phyloP scores from a whole-genome alignment of 495 filamentous ascomycete species.

The Lepidopterella palustris region DNA sequence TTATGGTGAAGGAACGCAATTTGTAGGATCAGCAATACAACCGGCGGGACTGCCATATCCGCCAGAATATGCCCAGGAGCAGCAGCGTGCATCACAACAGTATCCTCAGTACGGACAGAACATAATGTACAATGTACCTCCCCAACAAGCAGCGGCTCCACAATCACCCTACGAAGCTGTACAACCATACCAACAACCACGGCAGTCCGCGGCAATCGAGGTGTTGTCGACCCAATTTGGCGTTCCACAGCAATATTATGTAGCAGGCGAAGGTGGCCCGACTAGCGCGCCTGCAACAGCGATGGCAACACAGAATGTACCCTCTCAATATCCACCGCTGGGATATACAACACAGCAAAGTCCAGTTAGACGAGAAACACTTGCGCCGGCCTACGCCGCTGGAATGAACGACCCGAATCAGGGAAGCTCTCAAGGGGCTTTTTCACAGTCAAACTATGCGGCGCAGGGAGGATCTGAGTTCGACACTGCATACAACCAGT shows the following conservation, averaged over 20 bases:
- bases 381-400: slow-evolving; percentile 48
- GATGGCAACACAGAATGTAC: slow-evolving; percentile 46
- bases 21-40: slow-evolving; percentile 43
- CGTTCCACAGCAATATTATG: slow-evolving; percentile 74
- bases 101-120: slow-evolving; percentile 55
- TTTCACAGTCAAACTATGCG: slow-evolving; percentile 15
- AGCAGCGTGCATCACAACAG: slow-evolving; percentile 27
- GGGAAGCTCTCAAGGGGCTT: slow-evolving; percentile 19
- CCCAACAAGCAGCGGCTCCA: slow-evolving; percentile 54
- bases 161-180: slow-evolving; percentile 68
- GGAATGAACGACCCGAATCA: slow-evolving; percentile 51
- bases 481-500: slow-evolving; percentile 65
- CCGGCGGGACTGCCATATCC: slow-evolving; percentile 49
- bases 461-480: slow-evolving; percentile 35
- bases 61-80: slow-evolving; percentile 47
- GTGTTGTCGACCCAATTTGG: slow-evolving; percentile 65
- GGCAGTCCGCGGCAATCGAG: slow-evolving; percentile 76
- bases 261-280: slow-evolving; percentile 32
- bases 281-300: slow-evolving; percentile 55
- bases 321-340: slow-evolving; percentile 47
- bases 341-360: slow-evolving; percentile 50
- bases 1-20: slow-evolving; percentile 49
- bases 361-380: slow-evolving; percentile 44
- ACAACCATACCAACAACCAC: slow-evolving; percentile 74
- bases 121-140: slow-evolving; percentile 72